Base-by-base conservation (phyloP, 2,329 filamentous ascomycete genomes). In the Diaporthe citri region DNA sequence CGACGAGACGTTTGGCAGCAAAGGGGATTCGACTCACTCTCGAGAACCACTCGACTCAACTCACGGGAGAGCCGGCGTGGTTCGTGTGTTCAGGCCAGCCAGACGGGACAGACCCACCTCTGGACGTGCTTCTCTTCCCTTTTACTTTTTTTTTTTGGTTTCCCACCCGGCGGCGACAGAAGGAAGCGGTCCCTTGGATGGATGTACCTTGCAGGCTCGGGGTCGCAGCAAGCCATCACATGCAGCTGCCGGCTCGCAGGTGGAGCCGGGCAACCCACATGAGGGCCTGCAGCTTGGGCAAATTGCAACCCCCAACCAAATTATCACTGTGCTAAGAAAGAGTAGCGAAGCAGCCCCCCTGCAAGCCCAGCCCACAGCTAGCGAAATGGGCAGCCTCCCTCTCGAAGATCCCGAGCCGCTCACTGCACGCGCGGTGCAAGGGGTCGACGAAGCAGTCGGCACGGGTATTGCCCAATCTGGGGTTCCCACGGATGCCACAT, bases 221-320 rank as follows among this genome's bases (percentile, higher is more conserved):
- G 43, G 64, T 55, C 48, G 48, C 64, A 69, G 55, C 64, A 55
- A 55, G 64, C 64, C 64, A 55, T 69, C 64, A 72, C 48, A 64
- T 56, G 57, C 64, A 64, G 71, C 57, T 72, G 71, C 71, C 34
- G 55, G 48, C 46, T 69, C 48, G 64, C 64, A 69, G 64, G 71
- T 72, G 71, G 71, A 64, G 51, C 70, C 70, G 46, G n/a, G 31
- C 46, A 62, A 25, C 43, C 71, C 71, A 60, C 48, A 22, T 25
- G 34, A 72, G 71, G 71, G 17, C 51, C 57, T 72, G 46, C 71
- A 43, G 71, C 71, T 64, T 64, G 71, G 71, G 60, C 71, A 72
- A 72, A 72, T 72, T 72, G 57, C 71, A 64, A 72, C 57, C 46
- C 71, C 41, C 71, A 56, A 31, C 71, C 48, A 72, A 72, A 64